phyloP scores from a whole-genome alignment of 1,284 basidiomycete species.

The Kwoniella shivajii region DNA sequence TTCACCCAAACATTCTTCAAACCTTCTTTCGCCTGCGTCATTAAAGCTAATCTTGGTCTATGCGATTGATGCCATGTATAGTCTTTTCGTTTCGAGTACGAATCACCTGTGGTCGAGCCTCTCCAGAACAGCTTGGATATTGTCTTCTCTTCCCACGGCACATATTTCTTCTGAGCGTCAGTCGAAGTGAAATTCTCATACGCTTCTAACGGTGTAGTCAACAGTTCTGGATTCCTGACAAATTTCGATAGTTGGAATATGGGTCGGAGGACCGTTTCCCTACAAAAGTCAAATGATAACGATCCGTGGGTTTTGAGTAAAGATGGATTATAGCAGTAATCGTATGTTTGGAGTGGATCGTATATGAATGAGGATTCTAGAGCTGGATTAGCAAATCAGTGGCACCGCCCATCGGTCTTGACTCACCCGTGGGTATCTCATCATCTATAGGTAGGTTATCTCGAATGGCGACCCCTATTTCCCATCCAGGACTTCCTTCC shows the following conservation, averaged over 20 bases:
- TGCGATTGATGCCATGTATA: slow-evolving; percentile 49
- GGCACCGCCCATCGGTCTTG: too few relatives aligned
- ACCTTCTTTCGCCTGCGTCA: slow-evolving; percentile 41
- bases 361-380: slow-evolving; percentile 45
- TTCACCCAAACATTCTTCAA: slow-evolving; percentile 47
- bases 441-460: slow-evolving; percentile 12
- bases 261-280: slow-evolving; percentile 44
- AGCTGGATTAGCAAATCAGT: not conserved
- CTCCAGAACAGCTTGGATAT: slow-evolving; percentile 55
- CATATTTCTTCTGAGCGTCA: slow-evolving; percentile 25
- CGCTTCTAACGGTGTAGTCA: slow-evolving; percentile 50
- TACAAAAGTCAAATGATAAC: slow-evolving; percentile 42
- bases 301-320: slow-evolving; percentile 44
- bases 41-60: slow-evolving; percentile 48
- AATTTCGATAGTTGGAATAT: slow-evolving; percentile 52
- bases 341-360: slow-evolving; percentile 35
- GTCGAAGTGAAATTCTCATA: slow-evolving; percentile 42
- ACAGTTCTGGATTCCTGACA: slow-evolving; percentile 43
- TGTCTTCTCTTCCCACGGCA: slow-evolving; percentile 50
- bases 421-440: slow-evolving; percentile 12
- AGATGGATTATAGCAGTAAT: slow-evolving; percentile 45
- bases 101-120: slow-evolving; percentile 54
- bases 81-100: slow-evolving; percentile 40
- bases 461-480: slow-evolving; percentile 10
- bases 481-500: slow-evolving; percentile 24